Conservation (phyloP, 1,139 yeast species). For the Blastobotrys aristatus region DNA sequence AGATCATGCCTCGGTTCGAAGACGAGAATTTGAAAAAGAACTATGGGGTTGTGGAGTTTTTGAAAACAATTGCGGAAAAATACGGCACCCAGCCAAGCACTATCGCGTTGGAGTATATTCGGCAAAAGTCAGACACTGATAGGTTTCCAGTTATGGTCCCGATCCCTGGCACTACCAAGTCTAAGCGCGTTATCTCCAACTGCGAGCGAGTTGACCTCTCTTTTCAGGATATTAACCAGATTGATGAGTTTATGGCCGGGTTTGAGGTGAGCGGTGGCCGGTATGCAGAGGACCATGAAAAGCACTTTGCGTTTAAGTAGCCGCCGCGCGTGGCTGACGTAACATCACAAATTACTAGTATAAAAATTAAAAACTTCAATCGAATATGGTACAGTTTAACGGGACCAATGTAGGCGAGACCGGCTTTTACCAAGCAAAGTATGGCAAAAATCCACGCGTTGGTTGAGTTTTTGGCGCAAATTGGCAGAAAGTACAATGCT, state of each 20-base stretch:
- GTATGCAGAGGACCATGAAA: conserved; percentile 32
- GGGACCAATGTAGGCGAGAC: too few relatives aligned
- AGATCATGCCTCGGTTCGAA: conserved; percentile 49
- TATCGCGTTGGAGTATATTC: conserved; percentile 70
- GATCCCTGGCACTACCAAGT: conserved; percentile 68
- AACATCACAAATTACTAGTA: background rate
- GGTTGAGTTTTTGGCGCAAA: conserved; percentile 42
- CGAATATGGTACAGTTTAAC: too few relatives aligned
- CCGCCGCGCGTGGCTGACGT: background rate
- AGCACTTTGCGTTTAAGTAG: too few relatives aligned
- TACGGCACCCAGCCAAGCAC: conserved; percentile 54
- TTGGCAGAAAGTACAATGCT: conserved; percentile 44
- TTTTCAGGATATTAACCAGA: conserved; percentile 46
- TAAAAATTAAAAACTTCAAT: background rate
- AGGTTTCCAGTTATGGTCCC: conserved; percentile 60
- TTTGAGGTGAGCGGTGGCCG: conserved; percentile 48
- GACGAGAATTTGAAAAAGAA: conserved; percentile 55
- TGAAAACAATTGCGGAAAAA: conserved; percentile 43
- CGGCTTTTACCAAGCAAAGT: too few relatives aligned
- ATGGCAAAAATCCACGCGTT: conserved; percentile 28
- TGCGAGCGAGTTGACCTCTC: conserved; percentile 44
- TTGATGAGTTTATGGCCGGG: conserved; percentile 39
- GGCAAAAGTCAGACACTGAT: conserved; percentile 31
- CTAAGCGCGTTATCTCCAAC: conserved; percentile 56
- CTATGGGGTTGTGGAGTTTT: conserved; percentile 43